Conservation (phyloP, 2,329 filamentous ascomycete genomes). For the Furcasterigmium furcatum region DNA sequence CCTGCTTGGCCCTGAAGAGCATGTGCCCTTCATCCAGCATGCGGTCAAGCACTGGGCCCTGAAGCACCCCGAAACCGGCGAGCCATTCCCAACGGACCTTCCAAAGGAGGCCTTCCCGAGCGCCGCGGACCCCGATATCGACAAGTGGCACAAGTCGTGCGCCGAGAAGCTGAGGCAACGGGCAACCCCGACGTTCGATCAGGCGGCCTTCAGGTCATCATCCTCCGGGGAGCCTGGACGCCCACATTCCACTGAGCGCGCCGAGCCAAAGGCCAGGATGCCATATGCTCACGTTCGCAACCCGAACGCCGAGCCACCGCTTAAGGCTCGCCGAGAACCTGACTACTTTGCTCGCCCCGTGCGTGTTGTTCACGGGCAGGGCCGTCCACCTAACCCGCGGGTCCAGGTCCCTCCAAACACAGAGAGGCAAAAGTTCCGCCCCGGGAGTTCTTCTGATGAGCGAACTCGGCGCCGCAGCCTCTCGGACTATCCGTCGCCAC, state of each 20-base stretch:
- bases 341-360: slow-evolving; percentile 29
- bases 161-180: slow-evolving; percentile 67
- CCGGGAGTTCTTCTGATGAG: slow-evolving; percentile 34
- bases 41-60: slow-evolving; percentile 77
- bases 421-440: slow-evolving; percentile 24
- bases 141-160: slow-evolving; percentile 80
- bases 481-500: slow-evolving; percentile 43
- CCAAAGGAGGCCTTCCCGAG: slow-evolving; percentile 65
- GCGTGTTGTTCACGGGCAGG: slow-evolving; percentile 36
- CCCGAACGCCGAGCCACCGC: slow-evolving; percentile 21
- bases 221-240: slow-evolving; percentile 19
- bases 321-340: slow-evolving; percentile 23
- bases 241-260: slow-evolving; percentile 21
- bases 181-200: slow-evolving; percentile 35
- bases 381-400: slow-evolving; percentile 27
- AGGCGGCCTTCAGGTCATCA: slow-evolving; percentile 14
- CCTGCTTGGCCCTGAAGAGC: slow-evolving; percentile 81
- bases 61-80: slow-evolving; percentile 69
- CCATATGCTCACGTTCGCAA: slow-evolving; percentile 30
- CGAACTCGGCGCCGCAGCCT: slow-evolving; percentile 45
- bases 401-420: slow-evolving; percentile 25
- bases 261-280: slow-evolving; percentile 30
- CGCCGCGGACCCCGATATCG: slow-evolving; percentile 73
- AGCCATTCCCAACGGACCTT: slow-evolving; percentile 59
- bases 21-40: slow-evolving; percentile 78